Base-by-base conservation (phyloP, 2,329 filamentous ascomycete genomes). In the Aspergillus unguis region DNA sequence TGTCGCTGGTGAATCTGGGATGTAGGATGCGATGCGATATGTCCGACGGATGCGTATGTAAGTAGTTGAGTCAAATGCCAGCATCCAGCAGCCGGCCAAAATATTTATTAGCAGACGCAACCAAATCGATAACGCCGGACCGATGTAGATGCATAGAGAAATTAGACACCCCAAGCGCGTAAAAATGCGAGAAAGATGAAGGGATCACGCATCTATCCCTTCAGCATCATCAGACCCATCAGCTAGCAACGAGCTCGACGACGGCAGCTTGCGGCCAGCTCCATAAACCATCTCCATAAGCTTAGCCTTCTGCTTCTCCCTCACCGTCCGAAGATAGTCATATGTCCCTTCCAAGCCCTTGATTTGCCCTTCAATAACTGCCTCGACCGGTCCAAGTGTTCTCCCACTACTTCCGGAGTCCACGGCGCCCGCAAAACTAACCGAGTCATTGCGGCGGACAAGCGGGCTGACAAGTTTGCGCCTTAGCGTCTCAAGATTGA, bases 381-480 rank as follows among this genome's bases (percentile, higher is more conserved):
- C 66, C 42, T 71, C 71, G 6, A 73, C 69, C 10, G 67, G 62
- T 1, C 85, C 85, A 17, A 92, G 76, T 27, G 67, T 68, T 9
- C 84, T 88, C 57, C 84, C 89, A 49, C 66, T 57, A 38, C 57
- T 58, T 31, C 58, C 58, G 5, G 62, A 54, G 4, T 68, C 69
- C 27, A 67, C 52, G 5, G 59, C 44, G 7, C 64, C 64, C n/a
- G 65, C 64, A 40, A 73, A 69, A 28, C 66, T 69, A 11, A 73
- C 67, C 0, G 76, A 79, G 59, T 84, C 81, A 59, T 82, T 82
- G 35, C 85, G 84, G 41, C 88, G 78, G 23, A 96, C 87, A 3
- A 96, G 79, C 11, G 92, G 92, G 48, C 85, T 89, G 37, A 96
- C 88, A 17, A 96, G 80, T 68, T 92, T 94, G 58, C 87, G 81